Percentiles rank a stretch among this genome's conserved stretches.
Conservation (phyloP, 257 asterid species). For the Capsicum chinense region DNA sequence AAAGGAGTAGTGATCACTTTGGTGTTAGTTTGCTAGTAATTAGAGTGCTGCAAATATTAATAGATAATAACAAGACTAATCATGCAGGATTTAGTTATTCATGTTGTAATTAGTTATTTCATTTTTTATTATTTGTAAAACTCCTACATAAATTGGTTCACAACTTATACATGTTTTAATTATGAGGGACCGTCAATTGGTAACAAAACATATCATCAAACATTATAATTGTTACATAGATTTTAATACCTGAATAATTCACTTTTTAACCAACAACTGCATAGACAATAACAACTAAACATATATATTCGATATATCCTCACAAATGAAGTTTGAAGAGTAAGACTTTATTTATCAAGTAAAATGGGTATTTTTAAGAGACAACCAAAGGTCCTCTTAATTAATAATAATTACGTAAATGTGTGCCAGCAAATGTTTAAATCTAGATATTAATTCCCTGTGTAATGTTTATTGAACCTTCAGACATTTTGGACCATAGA, state of each 20-base stretch:
- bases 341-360: no score
- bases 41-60: no score
- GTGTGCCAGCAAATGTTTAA: not conserved
- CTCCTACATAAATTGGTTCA: not conserved
- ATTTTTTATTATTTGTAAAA: not conserved
- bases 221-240: not conserved
- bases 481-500: not conserved
- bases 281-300: no score
- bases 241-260: not conserved
- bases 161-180: not conserved
- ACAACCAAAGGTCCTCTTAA: not conserved
- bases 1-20: not conserved
- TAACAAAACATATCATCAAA: not conserved
- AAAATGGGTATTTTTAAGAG: no score
- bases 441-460: not conserved
- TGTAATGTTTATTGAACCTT: not conserved
- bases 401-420: not conserved
- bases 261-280: not conserved
- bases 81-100: no score
- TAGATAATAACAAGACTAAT: no score
- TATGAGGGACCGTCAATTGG: not conserved
- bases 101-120: not conserved
- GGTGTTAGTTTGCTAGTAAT: not conserved
- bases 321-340: no score
- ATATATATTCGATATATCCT: no score